These are phyloP conservation scores for Ustilago crameri DNA, from an alignment of 1,284 basidiomycete genomes.

Conservation along the genomic window DNA sequence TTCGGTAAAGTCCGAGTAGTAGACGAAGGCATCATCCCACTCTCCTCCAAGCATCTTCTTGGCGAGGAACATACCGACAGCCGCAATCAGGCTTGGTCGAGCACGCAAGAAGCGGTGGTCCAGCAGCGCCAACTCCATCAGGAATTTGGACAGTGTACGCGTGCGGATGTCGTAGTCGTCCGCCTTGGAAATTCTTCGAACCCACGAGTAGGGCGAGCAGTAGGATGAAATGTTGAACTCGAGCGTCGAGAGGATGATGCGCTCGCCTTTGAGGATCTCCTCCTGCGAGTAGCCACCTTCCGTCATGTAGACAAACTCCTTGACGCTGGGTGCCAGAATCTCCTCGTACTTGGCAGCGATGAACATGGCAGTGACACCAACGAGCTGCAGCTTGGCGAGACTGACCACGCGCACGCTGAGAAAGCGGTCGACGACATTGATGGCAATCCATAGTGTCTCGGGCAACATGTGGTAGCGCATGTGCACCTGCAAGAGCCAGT, in stretches of 20 bases:
- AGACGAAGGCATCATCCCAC: slow-evolving; percentile 84
- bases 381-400: slow-evolving; percentile 75
- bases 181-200: slow-evolving; percentile 93
- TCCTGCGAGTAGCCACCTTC: slow-evolving; percentile 86
- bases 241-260: slow-evolving; percentile 83
- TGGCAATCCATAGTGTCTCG: slow-evolving; percentile 77
- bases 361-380: slow-evolving; percentile 77
- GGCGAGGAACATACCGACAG: slow-evolving; percentile 85
- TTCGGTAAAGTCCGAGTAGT: slow-evolving; percentile 91
- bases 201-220: slow-evolving; percentile 99
- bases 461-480: slow-evolving; percentile 77
- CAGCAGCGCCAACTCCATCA: slow-evolving; percentile 94
- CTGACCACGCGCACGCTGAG: slow-evolving; percentile 75
- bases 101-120: slow-evolving; percentile 93
- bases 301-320: slow-evolving; percentile 75
- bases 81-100: slow-evolving; percentile 94
- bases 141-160: slow-evolving; percentile 89
- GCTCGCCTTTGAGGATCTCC: slow-evolving; percentile 95
- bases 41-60: slow-evolving; percentile 68
- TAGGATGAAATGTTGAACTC: slow-evolving; percentile 96
- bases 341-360: slow-evolving; percentile 75
- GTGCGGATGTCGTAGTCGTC: slow-evolving; percentile 98
- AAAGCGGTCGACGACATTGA: slow-evolving; percentile 77
- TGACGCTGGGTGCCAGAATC: slow-evolving; percentile 66
- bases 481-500: slow-evolving; percentile 76